phyloP scores from a whole-genome alignment of 2,329 filamentous ascomycete species.

The Pseudogymnoascus sp. region DNA sequence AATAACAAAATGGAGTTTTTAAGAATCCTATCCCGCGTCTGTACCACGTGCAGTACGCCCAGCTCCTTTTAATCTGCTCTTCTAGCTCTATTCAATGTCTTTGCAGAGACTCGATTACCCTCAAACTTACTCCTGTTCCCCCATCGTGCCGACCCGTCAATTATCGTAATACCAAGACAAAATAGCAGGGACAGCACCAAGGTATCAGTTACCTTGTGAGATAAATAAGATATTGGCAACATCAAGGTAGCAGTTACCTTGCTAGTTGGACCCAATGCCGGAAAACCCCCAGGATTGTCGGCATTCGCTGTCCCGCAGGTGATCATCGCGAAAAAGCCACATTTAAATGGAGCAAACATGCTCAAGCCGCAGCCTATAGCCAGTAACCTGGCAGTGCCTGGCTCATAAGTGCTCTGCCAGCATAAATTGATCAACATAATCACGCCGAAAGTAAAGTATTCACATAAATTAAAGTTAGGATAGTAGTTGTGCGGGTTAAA shows the following conservation, averaged over 20 bases:
- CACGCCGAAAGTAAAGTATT: background rate
- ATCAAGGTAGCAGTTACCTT: background rate
- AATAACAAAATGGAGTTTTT: background rate
- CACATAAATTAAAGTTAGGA: background rate
- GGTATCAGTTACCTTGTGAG: background rate
- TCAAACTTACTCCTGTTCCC: background rate
- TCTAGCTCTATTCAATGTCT: background rate
- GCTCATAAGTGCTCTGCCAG: background rate
- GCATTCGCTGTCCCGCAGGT: background rate
- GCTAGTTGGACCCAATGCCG: background rate
- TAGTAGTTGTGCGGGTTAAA: background rate
- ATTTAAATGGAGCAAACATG: constrained; percentile 8
- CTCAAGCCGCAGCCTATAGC: background rate
- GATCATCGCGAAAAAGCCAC: constrained; percentile 1
- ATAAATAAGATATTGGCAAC: background rate
- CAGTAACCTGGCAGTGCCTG: background rate
- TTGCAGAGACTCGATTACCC: background rate
- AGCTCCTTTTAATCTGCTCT: background rate
- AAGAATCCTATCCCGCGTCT: background rate
- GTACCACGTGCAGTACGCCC: background rate
- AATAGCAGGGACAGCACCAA: background rate
- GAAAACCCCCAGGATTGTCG: background rate
- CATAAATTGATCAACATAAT: background rate
- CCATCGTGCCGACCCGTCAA: background rate
- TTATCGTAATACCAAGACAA: background rate